Conservation (phyloP, 192 early-diverging fungal species). For the Coemansia sp. region DNA sequence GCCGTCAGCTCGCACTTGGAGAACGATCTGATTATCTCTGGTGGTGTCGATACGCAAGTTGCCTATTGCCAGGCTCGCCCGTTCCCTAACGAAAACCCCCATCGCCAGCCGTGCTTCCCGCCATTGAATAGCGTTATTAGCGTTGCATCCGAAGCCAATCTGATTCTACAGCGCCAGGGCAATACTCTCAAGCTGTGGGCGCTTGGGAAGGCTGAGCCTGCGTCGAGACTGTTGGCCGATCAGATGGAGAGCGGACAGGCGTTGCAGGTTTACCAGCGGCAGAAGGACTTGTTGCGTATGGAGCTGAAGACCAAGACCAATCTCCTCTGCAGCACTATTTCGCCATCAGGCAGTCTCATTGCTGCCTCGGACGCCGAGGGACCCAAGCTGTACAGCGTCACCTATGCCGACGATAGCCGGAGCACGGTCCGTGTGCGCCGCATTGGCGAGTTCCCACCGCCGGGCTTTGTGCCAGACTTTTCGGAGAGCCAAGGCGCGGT, state of each 20-base stretch:
- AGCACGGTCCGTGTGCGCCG: conserved; percentile 36
- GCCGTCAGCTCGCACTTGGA: conserved; percentile 73
- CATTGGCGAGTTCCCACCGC: conserved; percentile 46
- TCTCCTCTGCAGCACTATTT: conserved; percentile 74
- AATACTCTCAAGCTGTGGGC: conserved; percentile 81
- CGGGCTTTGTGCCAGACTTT: conserved; percentile 51
- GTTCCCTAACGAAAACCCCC: conserved; percentile 67
- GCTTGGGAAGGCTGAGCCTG: conserved; percentile 68
- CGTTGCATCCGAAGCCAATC: conserved; percentile 66
- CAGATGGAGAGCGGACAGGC: conserved; percentile 53
- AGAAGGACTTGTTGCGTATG: conserved; percentile 75
- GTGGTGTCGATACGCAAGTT: conserved; percentile 81
- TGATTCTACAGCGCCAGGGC: conserved; percentile 67
- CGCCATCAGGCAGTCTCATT: conserved; percentile 82
- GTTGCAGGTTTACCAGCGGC: conserved; percentile 63
- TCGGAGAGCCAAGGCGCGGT: conserved; percentile 64
- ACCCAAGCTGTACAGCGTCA: conserved; percentile 66
- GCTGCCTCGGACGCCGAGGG: conserved; percentile 79
- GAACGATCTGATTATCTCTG: conserved; percentile 78
- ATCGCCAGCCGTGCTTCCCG: conserved; percentile 68
- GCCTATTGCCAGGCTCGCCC: conserved; percentile 62
- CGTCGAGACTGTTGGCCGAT: conserved; percentile 24
- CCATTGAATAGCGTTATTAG: conserved; percentile 60
- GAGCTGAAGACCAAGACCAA: conserved; percentile 74
- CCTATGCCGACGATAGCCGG: conserved; percentile 20